A percentile compares a stretch with the other conserved stretches of the same genome.
Conservation (phyloP, 2,329 filamentous ascomycete genomes). For the Tolypocladium tundrense region DNA sequence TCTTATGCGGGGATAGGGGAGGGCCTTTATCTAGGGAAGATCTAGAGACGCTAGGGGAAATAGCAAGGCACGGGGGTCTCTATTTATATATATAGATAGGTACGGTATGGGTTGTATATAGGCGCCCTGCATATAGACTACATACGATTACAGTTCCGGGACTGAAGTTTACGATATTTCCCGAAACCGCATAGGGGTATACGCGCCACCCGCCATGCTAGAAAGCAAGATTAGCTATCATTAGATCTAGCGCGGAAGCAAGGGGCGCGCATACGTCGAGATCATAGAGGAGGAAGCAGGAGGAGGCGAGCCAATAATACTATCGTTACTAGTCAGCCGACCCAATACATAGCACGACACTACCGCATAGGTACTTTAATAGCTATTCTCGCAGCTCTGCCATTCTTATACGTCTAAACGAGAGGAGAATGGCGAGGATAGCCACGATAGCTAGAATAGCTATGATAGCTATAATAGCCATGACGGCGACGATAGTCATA, state of each 20-base stretch:
- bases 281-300: background rate
- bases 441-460: too few relatives aligned
- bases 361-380: background rate
- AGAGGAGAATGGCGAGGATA: too few relatives aligned
- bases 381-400: too few relatives aligned
- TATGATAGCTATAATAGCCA: too few relatives aligned
- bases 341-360: background rate
- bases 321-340: background rate
- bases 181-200: background rate
- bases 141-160: background rate
- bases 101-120: background rate
- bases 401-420: too few relatives aligned
- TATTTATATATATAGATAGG: background rate
- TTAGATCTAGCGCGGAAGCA: background rate
- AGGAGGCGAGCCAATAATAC: background rate
- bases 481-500: too few relatives aligned
- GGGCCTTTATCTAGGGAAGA: background rate
- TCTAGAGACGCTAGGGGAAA: too few relatives aligned
- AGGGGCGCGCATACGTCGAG: too few relatives aligned
- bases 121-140: background rate
- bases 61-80: background rate
- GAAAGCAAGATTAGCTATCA: background rate
- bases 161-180: background rate
- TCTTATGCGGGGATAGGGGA: too few relatives aligned
- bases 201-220: background rate